Evolutionary conservation across 1,284 basidiomycete genomes (phyloP).

Genomic region (Cryptococcus sp.): DNA sequence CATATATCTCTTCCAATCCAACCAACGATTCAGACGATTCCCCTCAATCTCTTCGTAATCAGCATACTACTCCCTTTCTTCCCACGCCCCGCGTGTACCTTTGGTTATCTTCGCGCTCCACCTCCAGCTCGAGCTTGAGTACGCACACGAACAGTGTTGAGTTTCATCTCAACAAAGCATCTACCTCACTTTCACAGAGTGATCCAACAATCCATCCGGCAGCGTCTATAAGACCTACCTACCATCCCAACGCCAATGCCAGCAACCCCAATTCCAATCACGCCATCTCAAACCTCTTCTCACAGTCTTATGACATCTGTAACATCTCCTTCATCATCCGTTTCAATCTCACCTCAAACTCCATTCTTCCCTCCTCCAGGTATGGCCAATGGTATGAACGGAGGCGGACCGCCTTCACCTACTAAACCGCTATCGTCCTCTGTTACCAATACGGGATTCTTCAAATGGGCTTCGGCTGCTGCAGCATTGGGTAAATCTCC

Average conservation of each 20-base stretch:
- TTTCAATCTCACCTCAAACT: conserved; percentile 28
- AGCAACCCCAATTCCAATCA: neutral
- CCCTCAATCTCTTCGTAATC: no score
- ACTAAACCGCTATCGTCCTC: conserved; percentile 4
- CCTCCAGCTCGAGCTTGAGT: no score
- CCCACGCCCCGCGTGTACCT: no score
- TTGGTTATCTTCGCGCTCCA: no score
- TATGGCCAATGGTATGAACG: neutral
- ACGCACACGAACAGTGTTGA: no score
- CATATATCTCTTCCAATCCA: no score
- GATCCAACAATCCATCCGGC: no score
- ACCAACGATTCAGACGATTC: no score
- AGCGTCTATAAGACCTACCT: neutral
- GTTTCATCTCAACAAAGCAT: no score
- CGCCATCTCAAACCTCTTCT: neutral
- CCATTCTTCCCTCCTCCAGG: conserved; percentile 17
- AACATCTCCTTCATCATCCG: conserved; percentile 16
- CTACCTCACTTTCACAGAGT: no score
- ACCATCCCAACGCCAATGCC: neutral
- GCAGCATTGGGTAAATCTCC: conserved; percentile 9
- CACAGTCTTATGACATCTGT: conserved; percentile 1
- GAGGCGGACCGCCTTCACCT: neutral
- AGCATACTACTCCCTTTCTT: no score
- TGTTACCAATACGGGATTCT: conserved; percentile 1
- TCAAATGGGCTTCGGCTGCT: conserved; percentile 14